These are phyloP conservation scores for Amanita muscaria DNA, from an alignment of 768 basidiomycete genomes.

Conservation along the genomic window DNA sequence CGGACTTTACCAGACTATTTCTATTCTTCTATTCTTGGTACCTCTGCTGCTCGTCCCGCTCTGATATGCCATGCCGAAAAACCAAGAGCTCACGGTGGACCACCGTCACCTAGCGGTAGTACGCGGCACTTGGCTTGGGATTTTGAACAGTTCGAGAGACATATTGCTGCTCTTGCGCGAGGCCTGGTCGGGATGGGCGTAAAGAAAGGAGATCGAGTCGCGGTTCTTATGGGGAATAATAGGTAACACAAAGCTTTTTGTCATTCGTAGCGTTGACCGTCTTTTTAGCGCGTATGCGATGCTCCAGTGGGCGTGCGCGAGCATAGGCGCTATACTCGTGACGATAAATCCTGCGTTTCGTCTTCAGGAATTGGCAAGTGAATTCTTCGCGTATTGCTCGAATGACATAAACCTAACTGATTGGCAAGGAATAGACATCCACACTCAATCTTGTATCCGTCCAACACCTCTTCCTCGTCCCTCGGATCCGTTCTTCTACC, in stretches of 20 bases:
- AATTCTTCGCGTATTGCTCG: no score
- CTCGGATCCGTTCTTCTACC: constrained; percentile 52
- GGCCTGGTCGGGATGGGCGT: constrained; percentile 66
- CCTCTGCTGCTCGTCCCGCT: constrained; percentile 44
- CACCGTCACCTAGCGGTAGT: constrained; percentile 43
- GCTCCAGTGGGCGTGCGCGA: constrained; percentile 83
- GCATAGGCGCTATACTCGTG: constrained; percentile 73
- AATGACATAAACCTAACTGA: no score
- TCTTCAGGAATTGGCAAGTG: constrained; percentile 53
- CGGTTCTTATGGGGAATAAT: constrained; percentile 77
- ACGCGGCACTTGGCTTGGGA: constrained; percentile 59
- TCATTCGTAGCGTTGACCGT: neutral
- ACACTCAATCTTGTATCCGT: constrained; percentile 58
- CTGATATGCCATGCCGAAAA: constrained; percentile 56
- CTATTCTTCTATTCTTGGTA: constrained; percentile 40
- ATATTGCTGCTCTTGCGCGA: constrained; percentile 59
- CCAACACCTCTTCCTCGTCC: constrained; percentile 65
- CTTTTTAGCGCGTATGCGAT: constrained; percentile 59
- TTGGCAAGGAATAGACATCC: no score
- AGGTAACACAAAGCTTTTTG: constrained; percentile 37
- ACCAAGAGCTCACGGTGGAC: constrained; percentile 53
- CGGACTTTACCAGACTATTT: constrained; percentile 61
- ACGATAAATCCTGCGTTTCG: constrained; percentile 81
- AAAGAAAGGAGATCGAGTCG: constrained; percentile 67
- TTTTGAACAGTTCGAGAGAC: constrained; percentile 58